These are phyloP conservation scores for Cladorrhinum sp. DNA, from an alignment of 2,329 filamentous ascomycete genomes.

Conservation along the genomic window DNA sequence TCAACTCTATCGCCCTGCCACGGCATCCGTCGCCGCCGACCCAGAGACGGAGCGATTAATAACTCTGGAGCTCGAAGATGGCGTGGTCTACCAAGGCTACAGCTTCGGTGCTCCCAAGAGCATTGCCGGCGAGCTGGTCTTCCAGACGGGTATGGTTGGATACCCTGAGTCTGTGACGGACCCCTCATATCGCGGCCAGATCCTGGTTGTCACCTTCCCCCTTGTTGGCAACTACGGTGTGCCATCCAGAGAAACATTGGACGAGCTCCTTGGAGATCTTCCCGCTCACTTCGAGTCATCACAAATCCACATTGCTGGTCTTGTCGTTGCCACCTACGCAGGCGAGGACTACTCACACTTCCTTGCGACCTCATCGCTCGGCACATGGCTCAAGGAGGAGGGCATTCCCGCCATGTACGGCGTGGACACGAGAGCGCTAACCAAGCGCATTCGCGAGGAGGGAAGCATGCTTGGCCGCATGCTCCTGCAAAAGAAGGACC, in stretches of 20 bases:
- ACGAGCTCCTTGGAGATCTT: constrained; percentile 79
- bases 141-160: constrained; percentile 99
- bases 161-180: constrained; percentile 95
- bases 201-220: constrained; percentile 96
- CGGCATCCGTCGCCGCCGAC: constrained; percentile 52
- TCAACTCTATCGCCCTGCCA: constrained; percentile 52
- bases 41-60: constrained; percentile 60
- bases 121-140: constrained; percentile 94
- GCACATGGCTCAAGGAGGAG: constrained; percentile 94
- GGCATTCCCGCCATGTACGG: constrained; percentile 91
- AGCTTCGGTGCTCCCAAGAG: constrained; percentile 96
- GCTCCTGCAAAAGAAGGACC: constrained; percentile 63
- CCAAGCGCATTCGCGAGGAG: constrained; percentile 88
- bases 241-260: constrained; percentile 78
- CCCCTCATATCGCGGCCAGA: constrained; percentile 87
- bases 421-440: constrained; percentile 88
- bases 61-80: constrained; percentile 90
- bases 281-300: constrained; percentile 91
- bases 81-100: constrained; percentile 85
- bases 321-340: constrained; percentile 86
- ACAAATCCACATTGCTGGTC: constrained; percentile 88
- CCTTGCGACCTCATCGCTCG: constrained; percentile 84
- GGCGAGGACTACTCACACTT: constrained; percentile 96
- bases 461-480: constrained; percentile 95
- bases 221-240: constrained; percentile 99